Conservation (phyloP, 75 land plant species). For the Selaginella tamariscina region DNA sequence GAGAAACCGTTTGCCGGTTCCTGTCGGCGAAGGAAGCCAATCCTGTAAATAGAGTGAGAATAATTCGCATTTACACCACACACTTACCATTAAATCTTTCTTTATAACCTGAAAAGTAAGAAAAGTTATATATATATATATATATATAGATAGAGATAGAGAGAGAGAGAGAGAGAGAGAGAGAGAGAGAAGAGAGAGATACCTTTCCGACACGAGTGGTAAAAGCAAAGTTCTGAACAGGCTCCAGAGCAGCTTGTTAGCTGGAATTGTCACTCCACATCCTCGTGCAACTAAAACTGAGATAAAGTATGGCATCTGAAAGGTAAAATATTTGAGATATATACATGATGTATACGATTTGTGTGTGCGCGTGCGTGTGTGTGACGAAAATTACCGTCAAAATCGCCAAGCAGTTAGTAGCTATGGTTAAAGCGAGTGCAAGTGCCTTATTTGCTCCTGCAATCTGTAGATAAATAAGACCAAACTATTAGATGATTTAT, state of each 20-base stretch:
- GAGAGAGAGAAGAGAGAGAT: too few species aligned
- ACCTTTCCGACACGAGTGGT: background rate
- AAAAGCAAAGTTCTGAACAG: background rate
- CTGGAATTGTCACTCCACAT: background rate
- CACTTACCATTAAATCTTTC: too few species aligned
- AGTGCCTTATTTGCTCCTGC: background rate
- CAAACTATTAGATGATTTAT: background rate
- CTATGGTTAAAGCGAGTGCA: background rate
- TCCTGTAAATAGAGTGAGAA: constrained; percentile 40
- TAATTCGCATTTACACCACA: too few species aligned
- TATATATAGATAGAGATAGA: too few species aligned
- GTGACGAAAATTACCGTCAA: background rate
- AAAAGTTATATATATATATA: too few species aligned
- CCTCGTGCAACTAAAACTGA: background rate
- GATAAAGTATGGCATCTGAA: constrained; percentile 3
- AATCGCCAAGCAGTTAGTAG: background rate
- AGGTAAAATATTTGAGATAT: background rate
- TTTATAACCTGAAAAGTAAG: background rate
- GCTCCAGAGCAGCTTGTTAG: background rate
- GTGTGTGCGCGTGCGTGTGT: too few species aligned
- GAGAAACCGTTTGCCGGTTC: constrained; percentile 41
- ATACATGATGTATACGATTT: too few species aligned
- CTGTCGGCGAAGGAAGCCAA: constrained; percentile 42
- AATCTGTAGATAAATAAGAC: background rate
- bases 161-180: too few species aligned